Evolutionary conservation across 208 protist species (phyloP).

Genomic region (Leishmania aethiopica): DNA sequence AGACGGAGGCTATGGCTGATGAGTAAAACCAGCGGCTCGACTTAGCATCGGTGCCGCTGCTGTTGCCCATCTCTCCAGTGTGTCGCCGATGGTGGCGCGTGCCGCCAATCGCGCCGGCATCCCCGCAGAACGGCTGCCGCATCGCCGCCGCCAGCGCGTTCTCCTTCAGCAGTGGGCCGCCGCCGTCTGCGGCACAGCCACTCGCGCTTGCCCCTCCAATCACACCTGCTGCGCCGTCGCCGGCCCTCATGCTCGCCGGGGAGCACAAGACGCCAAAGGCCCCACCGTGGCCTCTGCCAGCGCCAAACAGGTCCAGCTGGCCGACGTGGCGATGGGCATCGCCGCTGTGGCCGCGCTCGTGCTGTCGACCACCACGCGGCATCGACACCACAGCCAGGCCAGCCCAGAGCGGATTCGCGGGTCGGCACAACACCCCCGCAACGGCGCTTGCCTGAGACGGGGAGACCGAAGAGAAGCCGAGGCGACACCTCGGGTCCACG

Average conservation of each 20-base stretch:
- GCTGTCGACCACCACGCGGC: constrained; percentile 12
- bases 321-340: not conserved
- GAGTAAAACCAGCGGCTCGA: constrained; percentile 25
- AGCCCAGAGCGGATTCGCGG: constrained; percentile 16
- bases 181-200: not conserved
- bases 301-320: not conserved
- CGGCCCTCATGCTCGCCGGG: not conserved
- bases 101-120: not conserved
- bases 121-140: constrained; percentile 34
- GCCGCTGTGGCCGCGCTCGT: constrained; percentile 19
- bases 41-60: constrained; percentile 6
- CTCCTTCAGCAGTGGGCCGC: constrained; percentile 36
- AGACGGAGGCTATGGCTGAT: constrained; percentile 2
- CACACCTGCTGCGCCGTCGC: not conserved
- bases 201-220: not conserved
- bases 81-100: constrained; percentile 7
- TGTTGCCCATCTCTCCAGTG: not conserved
- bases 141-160: constrained; percentile 42
- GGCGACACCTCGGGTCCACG: constrained; percentile 17
- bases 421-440: constrained; percentile 18
- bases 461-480: constrained; percentile 23
- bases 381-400: constrained; percentile 25
- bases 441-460: not conserved
- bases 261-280: not conserved
- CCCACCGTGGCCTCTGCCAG: not conserved